A percentile compares a stretch with the other conserved stretches of the same genome.
phyloP scores from a whole-genome alignment of 2,329 filamentous ascomycete species.

The Aureobasidium sp. region DNA sequence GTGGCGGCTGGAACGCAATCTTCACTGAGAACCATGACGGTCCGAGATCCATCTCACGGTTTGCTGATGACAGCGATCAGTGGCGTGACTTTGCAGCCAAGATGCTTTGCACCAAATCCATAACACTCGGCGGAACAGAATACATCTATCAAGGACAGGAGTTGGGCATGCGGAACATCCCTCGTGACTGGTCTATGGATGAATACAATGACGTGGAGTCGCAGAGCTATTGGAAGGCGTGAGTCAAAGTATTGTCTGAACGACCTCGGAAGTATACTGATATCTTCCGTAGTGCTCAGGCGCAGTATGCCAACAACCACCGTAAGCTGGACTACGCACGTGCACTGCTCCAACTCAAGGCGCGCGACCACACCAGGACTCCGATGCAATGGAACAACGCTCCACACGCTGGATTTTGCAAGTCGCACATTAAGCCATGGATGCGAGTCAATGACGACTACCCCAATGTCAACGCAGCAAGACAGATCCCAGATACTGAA shows the following conservation, averaged over 20 bases:
- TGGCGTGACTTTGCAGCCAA: conserved; percentile 46
- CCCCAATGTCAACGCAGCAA: conserved; percentile 51
- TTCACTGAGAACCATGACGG: conserved; percentile 62
- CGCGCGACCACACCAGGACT: conserved; percentile 60
- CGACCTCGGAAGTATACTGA: no score
- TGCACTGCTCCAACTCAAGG: conserved; percentile 47
- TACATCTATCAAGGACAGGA: conserved; percentile 64
- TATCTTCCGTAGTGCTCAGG: conserved; percentile 32
- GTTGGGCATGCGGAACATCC: conserved; percentile 58
- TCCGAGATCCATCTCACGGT: conserved; percentile 48
- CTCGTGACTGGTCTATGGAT: conserved; percentile 50
- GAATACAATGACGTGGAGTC: conserved; percentile 61
- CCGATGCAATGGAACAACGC: conserved; percentile 60
- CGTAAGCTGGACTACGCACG: conserved; percentile 25
- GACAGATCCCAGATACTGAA: conserved; percentile 39
- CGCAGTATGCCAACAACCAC: conserved; percentile 20
- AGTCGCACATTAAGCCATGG: conserved; percentile 49
- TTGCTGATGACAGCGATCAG: conserved; percentile 41
- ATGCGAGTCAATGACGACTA: conserved; percentile 62
- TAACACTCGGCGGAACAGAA: conserved; percentile 53
- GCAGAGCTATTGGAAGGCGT: not conserved
- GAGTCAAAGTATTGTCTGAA: not conserved
- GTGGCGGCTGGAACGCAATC: conserved; percentile 55
- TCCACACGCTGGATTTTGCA: conserved; percentile 54
- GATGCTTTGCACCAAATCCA: conserved; percentile 51